A percentile compares a stretch with the other conserved stretches of the same genome.
Evolutionary conservation across 148 eudicot genomes (phyloP).

Genomic region (Rheum nobile): DNA sequence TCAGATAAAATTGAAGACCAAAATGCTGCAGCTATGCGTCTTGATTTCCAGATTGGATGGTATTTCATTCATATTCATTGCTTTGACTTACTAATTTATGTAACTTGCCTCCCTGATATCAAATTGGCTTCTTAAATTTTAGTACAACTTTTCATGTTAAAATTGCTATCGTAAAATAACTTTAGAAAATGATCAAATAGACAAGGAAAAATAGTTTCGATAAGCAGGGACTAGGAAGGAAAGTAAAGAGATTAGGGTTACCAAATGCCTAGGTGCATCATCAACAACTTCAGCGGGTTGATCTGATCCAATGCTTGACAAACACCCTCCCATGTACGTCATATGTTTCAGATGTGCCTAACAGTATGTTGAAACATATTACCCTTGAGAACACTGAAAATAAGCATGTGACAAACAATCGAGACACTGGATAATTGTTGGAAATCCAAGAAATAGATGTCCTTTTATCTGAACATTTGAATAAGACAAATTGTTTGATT

Average conservation of each 20-base stretch:
- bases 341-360: slow-evolving; percentile 80
- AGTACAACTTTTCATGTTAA: not conserved
- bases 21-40: no score
- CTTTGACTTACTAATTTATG: no score
- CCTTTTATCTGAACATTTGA: not conserved
- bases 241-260: slow-evolving; percentile 17
- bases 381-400: slow-evolving; percentile 70
- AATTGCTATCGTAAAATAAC: not conserved
- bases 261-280: slow-evolving; percentile 81
- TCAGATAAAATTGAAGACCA: no score
- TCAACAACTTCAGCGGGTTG: slow-evolving; percentile 98
- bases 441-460: not conserved
- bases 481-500: not conserved
- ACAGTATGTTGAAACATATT: slow-evolving; percentile 61
- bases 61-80: no score
- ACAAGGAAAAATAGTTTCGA: not conserved
- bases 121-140: not conserved
- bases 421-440: slow-evolving; percentile 32
- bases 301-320: slow-evolving; percentile 82
- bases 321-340: slow-evolving; percentile 80
- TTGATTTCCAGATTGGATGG: no score
- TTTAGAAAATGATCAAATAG: not conserved
- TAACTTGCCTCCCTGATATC: no score
- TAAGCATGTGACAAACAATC: slow-evolving; percentile 71
- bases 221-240: not conserved